phyloP scores from a whole-genome alignment of 1,284 basidiomycete genomes.

The Sphagnurus paluster region DNA sequence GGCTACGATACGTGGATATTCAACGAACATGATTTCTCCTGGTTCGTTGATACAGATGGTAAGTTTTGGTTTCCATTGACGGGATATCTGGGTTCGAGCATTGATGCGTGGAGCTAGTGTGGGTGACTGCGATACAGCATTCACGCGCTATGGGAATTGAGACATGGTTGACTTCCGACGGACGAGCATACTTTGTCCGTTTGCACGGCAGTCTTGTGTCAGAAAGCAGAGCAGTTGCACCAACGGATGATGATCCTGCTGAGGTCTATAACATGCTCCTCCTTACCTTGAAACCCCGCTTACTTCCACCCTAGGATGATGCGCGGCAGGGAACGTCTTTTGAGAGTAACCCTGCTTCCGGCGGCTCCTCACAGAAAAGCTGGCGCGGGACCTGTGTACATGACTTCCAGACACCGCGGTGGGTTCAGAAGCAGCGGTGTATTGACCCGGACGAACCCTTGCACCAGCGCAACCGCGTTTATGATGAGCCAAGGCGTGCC shows the following conservation, averaged over 20 bases:
- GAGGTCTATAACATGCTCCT: conserved; percentile 14
- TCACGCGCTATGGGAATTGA: conserved; percentile 63
- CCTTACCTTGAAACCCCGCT: not conserved
- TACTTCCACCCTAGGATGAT: conserved; percentile 9
- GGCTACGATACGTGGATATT: conserved; percentile 73
- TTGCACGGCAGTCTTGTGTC: conserved; percentile 41
- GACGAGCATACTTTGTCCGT: conserved; percentile 74
- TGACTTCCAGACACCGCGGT: conserved; percentile 65
- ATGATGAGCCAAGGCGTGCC: conserved; percentile 66
- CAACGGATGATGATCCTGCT: conserved; percentile 17
- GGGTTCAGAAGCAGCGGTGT: conserved; percentile 70
- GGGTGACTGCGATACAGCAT: conserved; percentile 56
- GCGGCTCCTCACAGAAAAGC: conserved; percentile 27
- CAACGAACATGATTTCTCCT: conserved; percentile 68
- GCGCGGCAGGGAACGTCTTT: conserved; percentile 8
- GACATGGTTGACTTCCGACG: conserved; percentile 82
- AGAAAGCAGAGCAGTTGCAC: conserved; percentile 18
- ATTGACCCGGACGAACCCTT: conserved; percentile 44
- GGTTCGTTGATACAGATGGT: conserved; percentile 75
- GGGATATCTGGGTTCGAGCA: not conserved
- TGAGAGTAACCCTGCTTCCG: conserved; percentile 8
- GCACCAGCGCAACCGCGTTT: conserved; percentile 29
- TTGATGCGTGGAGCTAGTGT: conserved; percentile 40
- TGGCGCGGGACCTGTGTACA: conserved; percentile 75
- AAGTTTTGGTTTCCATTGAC: conserved; percentile 23